Evolutionary conservation across 2,329 filamentous ascomycete genomes (phyloP), one percentile per base, ranked within the genome.

Genomic region (Tympanopsis confertula): DNA sequence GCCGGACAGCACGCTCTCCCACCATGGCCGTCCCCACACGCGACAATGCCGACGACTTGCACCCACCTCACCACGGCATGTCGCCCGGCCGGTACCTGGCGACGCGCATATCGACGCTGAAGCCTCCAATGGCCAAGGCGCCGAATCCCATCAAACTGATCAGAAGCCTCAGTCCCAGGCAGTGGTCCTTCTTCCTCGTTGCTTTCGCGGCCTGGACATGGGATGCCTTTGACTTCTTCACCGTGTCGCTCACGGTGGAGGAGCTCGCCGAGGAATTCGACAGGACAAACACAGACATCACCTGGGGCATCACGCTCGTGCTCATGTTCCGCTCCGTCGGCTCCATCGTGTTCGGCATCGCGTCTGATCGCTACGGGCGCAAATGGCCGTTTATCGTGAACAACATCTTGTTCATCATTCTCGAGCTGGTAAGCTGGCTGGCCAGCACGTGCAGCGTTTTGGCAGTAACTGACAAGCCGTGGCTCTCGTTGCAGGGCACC

Each of bases 301-400:
- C 74, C 13, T 78, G 74, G 72, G 74, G 74, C 19, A 78, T 79
- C 46, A 78, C 74, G 0, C 59, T 78, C 4, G 72, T 76, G 1
- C 61, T 78, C 37, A 76, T 78, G 69, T 66, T 78, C 44, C 67
- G 74, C 39, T 70, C 70, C 4, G 57, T 73, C 10, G 72, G 72
- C 1, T 67, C 70, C 4, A 55, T 73, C 32, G 15, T 64, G 7
- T 76, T 76, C 38, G 72, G 72, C 43, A 60, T 74, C 19, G 66
- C 66, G 0, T 58, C 65, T 15, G 72, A 77, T 54, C 62, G 69
- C 24, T 77, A 71, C 44, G 72, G 72, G 4, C 59, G 72, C 35
- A 75, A 74, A 50, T 85, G 82, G 78, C 82, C 82, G 1, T 86
- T 87, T 61, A 68, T 87, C 13, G 51, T 82, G 41, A 87, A 87